Conservation (phyloP, 305 asterid genomes). For the Fraxinus xanthoxyloides region DNA sequence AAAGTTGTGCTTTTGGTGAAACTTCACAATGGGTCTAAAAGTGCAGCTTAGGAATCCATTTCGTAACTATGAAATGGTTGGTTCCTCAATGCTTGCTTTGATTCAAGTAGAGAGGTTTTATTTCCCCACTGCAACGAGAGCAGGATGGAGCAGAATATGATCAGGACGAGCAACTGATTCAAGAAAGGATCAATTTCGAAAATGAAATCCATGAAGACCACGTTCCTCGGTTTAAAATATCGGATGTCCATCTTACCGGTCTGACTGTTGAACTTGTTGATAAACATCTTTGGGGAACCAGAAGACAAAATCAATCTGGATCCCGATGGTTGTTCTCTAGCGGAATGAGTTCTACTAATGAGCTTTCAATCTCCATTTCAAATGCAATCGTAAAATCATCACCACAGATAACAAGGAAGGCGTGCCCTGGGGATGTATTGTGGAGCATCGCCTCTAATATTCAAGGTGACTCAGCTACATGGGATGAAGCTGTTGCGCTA, state of each 20-base stretch:
- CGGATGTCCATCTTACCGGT: constrained; percentile 59
- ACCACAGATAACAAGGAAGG: constrained; percentile 32
- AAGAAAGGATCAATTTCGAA: constrained; percentile 19
- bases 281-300: constrained; percentile 44
- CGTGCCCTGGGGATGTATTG: constrained; percentile 36
- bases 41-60: constrained; percentile 85
- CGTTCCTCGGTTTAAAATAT: constrained; percentile 43
- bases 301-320: constrained; percentile 62
- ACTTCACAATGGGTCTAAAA: constrained; percentile 55
- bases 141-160: constrained; percentile 14
- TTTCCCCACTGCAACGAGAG: constrained; percentile 18
- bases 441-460: constrained; percentile 67
- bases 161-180: constrained; percentile 13
- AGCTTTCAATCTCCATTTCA: constrained; percentile 34
- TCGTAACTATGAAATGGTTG: constrained; percentile 65
- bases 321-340: constrained; percentile 66
- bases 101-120: constrained; percentile 45
- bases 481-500: constrained; percentile 46
- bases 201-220: background rate
- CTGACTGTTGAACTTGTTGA: constrained; percentile 34
- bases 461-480: constrained; percentile 36
- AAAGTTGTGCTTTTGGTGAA: constrained; percentile 28
- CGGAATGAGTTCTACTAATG: constrained; percentile 48
- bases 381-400: constrained; percentile 40
- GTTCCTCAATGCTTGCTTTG: constrained; percentile 66